These are phyloP conservation scores for Hypholoma sublateritium DNA, from an alignment of 768 basidiomycete species.

Conservation along the genomic window DNA sequence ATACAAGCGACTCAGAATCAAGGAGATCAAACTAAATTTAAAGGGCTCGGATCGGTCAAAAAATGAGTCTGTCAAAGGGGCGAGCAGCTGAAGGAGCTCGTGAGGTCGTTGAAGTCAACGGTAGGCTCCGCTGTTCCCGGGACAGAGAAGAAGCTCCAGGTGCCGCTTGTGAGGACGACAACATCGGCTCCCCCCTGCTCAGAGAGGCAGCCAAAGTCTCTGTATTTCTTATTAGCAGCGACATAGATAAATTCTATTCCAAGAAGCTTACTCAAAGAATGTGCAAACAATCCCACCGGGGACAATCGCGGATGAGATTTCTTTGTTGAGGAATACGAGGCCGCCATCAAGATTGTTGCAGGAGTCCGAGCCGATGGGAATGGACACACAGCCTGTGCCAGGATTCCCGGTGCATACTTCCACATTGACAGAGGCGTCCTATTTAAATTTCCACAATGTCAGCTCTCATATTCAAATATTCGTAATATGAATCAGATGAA, in stretches of 20 bases:
- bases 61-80: slow-evolving; percentile 2
- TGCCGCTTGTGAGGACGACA: slow-evolving; percentile 4
- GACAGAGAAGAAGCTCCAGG: slow-evolving; percentile 8
- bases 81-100: slow-evolving; percentile 19
- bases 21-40: no score
- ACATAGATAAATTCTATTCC: no score
- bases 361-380: slow-evolving; percentile 12
- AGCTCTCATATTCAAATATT: neutral
- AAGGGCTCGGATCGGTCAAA: no score
- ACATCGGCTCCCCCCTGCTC: neutral
- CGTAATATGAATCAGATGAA: no score
- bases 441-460: neutral
- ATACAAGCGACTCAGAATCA: no score
- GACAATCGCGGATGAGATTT: slow-evolving; percentile 7
- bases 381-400: slow-evolving; percentile 10
- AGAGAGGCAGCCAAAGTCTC: slow-evolving; percentile 12
- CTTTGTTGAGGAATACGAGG: slow-evolving; percentile 17
- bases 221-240: neutral
- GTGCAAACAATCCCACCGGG: slow-evolving; percentile 18
- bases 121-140: slow-evolving; percentile 1
- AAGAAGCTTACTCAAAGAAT: slow-evolving; percentile 15
- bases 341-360: slow-evolving; percentile 17
- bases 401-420: slow-evolving; percentile 11
- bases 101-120: slow-evolving; percentile 16
- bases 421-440: slow-evolving; percentile 2